Base-by-base conservation (phyloP, 2,329 filamentous ascomycete genomes). In the Corynespora cassiicola region DNA sequence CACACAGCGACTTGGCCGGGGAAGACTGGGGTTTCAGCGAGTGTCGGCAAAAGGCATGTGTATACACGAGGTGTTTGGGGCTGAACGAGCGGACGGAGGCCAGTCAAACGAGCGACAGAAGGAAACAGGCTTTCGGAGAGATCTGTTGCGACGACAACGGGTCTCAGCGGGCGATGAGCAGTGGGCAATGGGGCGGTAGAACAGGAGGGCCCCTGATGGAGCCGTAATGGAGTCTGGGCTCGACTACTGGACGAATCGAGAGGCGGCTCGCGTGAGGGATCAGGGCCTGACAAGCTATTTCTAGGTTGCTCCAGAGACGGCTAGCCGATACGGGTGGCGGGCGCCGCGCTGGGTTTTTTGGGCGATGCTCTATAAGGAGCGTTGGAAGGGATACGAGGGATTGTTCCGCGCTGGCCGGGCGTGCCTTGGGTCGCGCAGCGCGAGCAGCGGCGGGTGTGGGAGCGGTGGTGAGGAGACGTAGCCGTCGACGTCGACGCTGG, bases 101-200 rank as follows among this genome's bases (percentile, higher is more conserved):
- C 29, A 45, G 29, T 39, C 41, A 45, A 56, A 54, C 50, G 58
- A 60, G 54, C 21, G 58, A 49, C 44, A 37, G n/a, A n/a, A 26
- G 45, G 42, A 47, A 47, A 47, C 37, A 48, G 39, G 39, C 27
- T 27, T 34, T 35, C 38, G 38, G 17, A 35, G 19, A 37, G 40
- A 31, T 34, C 39, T 54, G 58, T 64, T 61, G 57, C 51, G 52
- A 53, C 47, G 50, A 47, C 48, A 56, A 58, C 53, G 30, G 16
- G 36, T 20, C 31, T 9, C 12, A 36, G 26, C 16, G 26, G 35
- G 32, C 30, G 32, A 40, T 23, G 39, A 16, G 19, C 10, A 16
- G 21, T 19, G 29, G 18, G 36, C 31, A 23, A 39, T 8, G 28
- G 14, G 17, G 7, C 29, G 27, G 33, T 26, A 18, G 24, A 25